A percentile compares a stretch with the other conserved stretches of the same genome.
Evolutionary conservation across 75 land plant genomes (phyloP).

Genomic region (Larix kaempferi): DNA sequence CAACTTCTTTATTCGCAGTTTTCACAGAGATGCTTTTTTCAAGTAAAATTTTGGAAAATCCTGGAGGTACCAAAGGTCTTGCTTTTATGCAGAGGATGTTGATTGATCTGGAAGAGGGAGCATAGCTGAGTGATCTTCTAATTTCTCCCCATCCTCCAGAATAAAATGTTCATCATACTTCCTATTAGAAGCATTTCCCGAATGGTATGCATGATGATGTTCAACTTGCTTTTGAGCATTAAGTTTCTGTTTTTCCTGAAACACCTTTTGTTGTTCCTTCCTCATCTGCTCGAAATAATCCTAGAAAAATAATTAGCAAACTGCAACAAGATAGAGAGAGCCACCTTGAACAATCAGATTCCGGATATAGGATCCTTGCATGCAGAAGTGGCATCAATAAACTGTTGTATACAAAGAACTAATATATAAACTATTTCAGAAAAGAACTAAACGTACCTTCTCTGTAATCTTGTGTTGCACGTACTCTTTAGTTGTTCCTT

Average conservation of each 20-base stretch:
- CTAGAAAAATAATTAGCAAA: conserved; percentile 17
- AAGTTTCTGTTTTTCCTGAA: conserved; percentile 56
- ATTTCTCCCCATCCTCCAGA: conserved; percentile 5
- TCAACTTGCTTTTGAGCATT: conserved; percentile 25
- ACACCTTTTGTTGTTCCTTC: conserved; percentile 70
- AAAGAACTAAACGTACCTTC: too few relatives aligned
- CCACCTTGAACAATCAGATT: too few relatives aligned
- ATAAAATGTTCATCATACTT: conserved; percentile 18
- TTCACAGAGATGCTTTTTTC: conserved; percentile 11
- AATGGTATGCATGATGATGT: conserved; percentile 16
- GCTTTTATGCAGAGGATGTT: conserved; percentile 12
- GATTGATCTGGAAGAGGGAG: conserved; percentile 13
- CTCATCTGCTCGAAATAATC: conserved; percentile 87
- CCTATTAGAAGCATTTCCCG: conserved; percentile 12
- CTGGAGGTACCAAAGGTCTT: conserved; percentile 74
- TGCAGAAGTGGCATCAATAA: too few relatives aligned
- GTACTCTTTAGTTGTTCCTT: too few relatives aligned
- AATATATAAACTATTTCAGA: too few relatives aligned
- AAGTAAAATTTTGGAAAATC: conserved; percentile 32
- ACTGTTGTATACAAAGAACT: too few relatives aligned
- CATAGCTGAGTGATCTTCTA: conserved; percentile 11
- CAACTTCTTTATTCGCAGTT: conserved; percentile 1
- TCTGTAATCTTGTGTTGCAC: too few relatives aligned
- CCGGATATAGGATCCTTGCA: too few relatives aligned
- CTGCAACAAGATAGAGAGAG: too few relatives aligned